phyloP scores from a whole-genome alignment of 139 green algal species.

The Tetraselmis striata region DNA sequence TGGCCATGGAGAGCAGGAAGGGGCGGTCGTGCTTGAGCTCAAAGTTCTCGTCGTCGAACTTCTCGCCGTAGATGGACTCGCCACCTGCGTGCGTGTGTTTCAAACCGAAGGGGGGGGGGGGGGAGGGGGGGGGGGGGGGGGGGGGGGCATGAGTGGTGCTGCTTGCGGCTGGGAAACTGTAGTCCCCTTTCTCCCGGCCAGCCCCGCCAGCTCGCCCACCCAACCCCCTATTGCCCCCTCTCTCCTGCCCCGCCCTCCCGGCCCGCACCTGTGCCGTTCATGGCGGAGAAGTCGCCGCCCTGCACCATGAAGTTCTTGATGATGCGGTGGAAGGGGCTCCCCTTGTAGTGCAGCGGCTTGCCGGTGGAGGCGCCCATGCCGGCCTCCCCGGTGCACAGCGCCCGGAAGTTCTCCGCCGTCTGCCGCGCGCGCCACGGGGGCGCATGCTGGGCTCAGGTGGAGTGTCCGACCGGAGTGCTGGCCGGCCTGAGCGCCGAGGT shows the following conservation, averaged over 20 bases:
- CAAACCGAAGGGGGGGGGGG: background rate
- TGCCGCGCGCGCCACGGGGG: too few relatives aligned
- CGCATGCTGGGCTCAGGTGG: too few relatives aligned
- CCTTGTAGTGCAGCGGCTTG: constrained; percentile 8
- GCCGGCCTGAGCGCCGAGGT: too few relatives aligned
- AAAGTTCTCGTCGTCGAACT: constrained; percentile 87
- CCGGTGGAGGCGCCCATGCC: constrained; percentile 29
- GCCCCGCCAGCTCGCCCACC: too few relatives aligned
- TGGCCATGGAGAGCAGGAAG: constrained; percentile 65
- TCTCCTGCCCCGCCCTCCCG: too few relatives aligned
- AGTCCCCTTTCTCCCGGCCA: too few relatives aligned
- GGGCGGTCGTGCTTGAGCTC: constrained; percentile 61
- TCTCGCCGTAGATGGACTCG: constrained; percentile 83
- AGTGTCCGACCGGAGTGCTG: too few relatives aligned
- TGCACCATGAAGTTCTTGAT: constrained; percentile 13
- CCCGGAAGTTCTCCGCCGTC: background rate
- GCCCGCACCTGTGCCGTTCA: background rate
- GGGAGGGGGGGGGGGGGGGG: too few relatives aligned
- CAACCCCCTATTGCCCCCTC: too few relatives aligned
- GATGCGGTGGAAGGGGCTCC: constrained; percentile 12
- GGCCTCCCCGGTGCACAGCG: constrained; percentile 2
- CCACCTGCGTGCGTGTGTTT: too few relatives aligned
- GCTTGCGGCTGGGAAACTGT: too few relatives aligned
- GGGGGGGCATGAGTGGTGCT: too few relatives aligned
- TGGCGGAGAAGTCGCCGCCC: constrained; percentile 7